Evolutionary conservation across 164 flowering plant species (phyloP).

Genomic region (Chimonanthus praecox): DNA sequence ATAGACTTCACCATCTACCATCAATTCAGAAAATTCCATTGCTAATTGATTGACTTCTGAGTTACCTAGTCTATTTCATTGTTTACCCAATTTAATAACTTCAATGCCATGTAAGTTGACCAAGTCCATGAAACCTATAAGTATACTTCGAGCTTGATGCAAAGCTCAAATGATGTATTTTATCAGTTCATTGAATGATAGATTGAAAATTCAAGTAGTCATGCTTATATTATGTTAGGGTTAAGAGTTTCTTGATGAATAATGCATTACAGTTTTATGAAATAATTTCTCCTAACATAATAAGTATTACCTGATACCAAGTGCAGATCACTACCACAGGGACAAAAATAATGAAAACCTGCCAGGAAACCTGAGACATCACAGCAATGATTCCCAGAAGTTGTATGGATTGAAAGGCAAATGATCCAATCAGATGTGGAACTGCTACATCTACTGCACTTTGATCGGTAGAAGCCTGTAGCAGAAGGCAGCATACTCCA

Average conservation of each 20-base stretch:
- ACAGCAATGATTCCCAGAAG: conserved; percentile 76
- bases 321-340: conserved; percentile 58
- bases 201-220: not conserved
- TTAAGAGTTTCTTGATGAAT: too few relatives aligned
- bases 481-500: not conserved
- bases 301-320: conserved; percentile 71
- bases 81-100: too few relatives aligned
- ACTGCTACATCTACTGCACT: conserved; percentile 64
- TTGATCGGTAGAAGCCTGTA: conserved; percentile 96
- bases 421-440: conserved; percentile 31
- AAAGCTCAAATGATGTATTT: not conserved
- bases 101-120: too few relatives aligned
- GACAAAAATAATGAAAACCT: conserved; percentile 67
- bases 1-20: too few relatives aligned
- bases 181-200: not conserved
- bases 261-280: too few relatives aligned
- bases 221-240: too few relatives aligned
- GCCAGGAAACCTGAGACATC: conserved; percentile 93
- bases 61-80: too few relatives aligned
- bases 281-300: too few relatives aligned
- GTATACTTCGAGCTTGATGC: too few relatives aligned
- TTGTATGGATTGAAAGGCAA: conserved; percentile 55
- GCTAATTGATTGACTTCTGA: too few relatives aligned
- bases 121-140: too few relatives aligned
- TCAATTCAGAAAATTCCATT: too few relatives aligned